Percentiles rank a stretch among this genome's conserved stretches.
These are phyloP conservation scores for Scedosporium apiospermum DNA, from an alignment of 2,329 filamentous ascomycete species.

Conservation along the genomic window DNA sequence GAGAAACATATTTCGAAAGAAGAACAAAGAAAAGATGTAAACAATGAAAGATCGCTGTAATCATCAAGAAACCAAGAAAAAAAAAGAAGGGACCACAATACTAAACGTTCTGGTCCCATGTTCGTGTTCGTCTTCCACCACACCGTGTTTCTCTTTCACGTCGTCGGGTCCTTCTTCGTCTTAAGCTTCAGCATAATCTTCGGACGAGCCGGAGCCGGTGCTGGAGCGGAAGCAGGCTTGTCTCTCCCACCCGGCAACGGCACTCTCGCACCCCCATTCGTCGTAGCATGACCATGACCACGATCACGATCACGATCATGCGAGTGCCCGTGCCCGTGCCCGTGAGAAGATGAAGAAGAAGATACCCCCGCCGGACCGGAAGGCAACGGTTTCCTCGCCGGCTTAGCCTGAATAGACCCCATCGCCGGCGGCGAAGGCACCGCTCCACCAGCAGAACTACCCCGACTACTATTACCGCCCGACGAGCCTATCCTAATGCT, in stretches of 20 bases:
- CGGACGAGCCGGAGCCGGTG: neutral
- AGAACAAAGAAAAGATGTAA: neutral
- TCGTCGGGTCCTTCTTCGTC: neutral
- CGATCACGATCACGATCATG: no score
- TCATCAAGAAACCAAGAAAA: neutral
- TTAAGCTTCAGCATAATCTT: conserved; percentile 5
- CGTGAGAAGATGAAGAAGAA: neutral
- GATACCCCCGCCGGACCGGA: conserved; percentile 1
- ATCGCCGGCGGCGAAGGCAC: neutral
- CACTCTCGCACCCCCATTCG: neutral
- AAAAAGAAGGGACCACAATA: neutral
- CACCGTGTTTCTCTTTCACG: no score
- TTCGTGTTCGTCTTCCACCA: no score
- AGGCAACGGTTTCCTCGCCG: conserved; percentile 25
- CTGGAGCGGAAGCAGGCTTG: neutral
- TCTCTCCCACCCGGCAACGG: neutral
- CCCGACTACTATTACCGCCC: neutral
- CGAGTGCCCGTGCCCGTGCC: no score
- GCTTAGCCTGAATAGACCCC: conserved; percentile 16
- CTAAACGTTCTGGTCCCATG: no score
- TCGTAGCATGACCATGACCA: neutral
- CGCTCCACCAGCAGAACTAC: neutral
- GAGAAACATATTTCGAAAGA: neutral
- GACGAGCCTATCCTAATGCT: neutral
- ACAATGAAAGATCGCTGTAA: neutral